Evolutionary conservation across 2,329 filamentous ascomycete species (phyloP), one percentile per base, ranked within the genome.

Genomic region (Geosmithia flava): DNA sequence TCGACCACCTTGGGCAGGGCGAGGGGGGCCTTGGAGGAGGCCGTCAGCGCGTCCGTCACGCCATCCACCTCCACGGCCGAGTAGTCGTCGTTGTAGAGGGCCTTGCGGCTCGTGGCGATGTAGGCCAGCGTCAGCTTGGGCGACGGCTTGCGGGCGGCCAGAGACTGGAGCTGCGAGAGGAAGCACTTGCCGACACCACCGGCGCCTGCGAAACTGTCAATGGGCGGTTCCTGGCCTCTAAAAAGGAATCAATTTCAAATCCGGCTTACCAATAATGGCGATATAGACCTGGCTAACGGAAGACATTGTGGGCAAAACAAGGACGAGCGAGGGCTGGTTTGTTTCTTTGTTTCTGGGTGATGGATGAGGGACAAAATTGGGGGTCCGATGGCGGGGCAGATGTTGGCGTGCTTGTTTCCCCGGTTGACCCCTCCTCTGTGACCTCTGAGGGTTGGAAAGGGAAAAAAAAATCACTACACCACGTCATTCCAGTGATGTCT

Each of bases 121-220:
- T 94, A 87, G 70, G 90, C 79, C 48, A 97, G 80, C 50, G 77
- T 81, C 50, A 95, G 76, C 64, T 82, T 80, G 47, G 80, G 80
- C 7, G 79, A 76, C 42, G 83, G 78, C 40, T 81, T 80, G 52
- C 84, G 80, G 53, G 75, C 70, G 46, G 79, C 74, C 51, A 93
- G 76, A 51, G 70, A 62, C 54, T 83, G 72, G 50, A 97, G 80
- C 68, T 97, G 93, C 55, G 75, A 73, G 53, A 97, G 79, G 74
- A 97, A 96, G 68, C 80, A 81, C 67, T 90, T 90, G 60, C 93
- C 93, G 52, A 97, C 93, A 54, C 91, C 91, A 56, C 93, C 93
- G 58, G 85, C 86, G 60, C 93, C 90, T 94, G 60, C 54, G 56
- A 15, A 49, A 19, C 49, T 44, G 45, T 27, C 23, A 27, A 8